phyloP scores from a whole-genome alignment of 2,329 filamentous ascomycete genomes.

The Epichloe festucae region DNA sequence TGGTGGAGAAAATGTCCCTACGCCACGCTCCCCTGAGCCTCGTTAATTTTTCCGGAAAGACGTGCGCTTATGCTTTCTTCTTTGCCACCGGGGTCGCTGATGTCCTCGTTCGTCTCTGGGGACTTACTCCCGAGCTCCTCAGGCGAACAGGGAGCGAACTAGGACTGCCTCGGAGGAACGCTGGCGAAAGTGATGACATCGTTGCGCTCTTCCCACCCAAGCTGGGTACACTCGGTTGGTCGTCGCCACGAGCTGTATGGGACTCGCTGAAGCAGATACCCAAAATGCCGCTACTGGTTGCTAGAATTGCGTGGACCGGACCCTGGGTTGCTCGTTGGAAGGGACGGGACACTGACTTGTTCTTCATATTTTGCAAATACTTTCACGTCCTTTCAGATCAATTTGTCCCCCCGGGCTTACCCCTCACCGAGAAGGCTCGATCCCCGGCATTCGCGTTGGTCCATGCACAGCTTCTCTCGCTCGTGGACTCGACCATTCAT shows the following conservation, averaged over 20 bases:
- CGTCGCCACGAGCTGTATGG: constrained; percentile 34
- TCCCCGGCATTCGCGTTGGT: constrained; percentile 69
- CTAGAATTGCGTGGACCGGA: constrained; percentile 71
- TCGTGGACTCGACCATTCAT: constrained; percentile 74
- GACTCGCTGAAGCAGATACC: constrained; percentile 52
- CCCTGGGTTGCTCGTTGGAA: constrained; percentile 79
- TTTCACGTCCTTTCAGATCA: constrained; percentile 70
- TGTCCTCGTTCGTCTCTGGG: constrained; percentile 72
- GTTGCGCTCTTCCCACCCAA: constrained; percentile 55
- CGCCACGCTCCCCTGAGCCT: constrained; percentile 52
- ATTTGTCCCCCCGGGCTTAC: constrained; percentile 45
- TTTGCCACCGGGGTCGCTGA: constrained; percentile 82
- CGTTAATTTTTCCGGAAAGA: constrained; percentile 80
- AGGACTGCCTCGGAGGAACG: constrained; percentile 43
- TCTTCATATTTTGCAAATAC: constrained; percentile 85
- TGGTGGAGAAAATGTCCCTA: constrained; percentile 80
- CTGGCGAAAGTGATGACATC: constrained; percentile 49
- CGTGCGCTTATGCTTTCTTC: constrained; percentile 85
- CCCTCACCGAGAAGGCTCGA: constrained; percentile 44
- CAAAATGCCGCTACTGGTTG: constrained; percentile 51
- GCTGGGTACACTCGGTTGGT: constrained; percentile 46
- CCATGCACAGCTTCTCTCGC: constrained; percentile 67
- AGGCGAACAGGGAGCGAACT: constrained; percentile 60
- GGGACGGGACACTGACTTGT: constrained; percentile 75
- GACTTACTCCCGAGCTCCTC: constrained; percentile 52